phyloP scores from a whole-genome alignment of 768 basidiomycete species.

The Crepidotus variabilis region DNA sequence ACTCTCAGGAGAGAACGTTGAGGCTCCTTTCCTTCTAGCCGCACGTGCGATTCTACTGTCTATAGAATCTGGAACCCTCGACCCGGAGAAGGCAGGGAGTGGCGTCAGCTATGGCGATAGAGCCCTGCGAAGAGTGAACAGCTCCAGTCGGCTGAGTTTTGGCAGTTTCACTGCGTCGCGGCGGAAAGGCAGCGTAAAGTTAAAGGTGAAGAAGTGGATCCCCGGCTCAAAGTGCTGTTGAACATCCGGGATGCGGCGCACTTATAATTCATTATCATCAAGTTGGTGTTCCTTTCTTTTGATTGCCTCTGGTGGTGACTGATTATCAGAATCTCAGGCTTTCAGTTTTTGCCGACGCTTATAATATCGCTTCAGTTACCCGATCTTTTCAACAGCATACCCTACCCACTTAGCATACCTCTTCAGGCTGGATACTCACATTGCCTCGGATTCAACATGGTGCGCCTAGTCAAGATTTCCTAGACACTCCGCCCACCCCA shows the following conservation, averaged over 20 bases:
- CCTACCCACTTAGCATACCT: constrained; percentile 18
- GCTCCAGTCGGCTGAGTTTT: constrained; percentile 85
- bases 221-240: constrained; percentile 70
- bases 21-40: constrained; percentile 86
- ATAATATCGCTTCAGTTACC: constrained; percentile 1
- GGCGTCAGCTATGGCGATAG: constrained; percentile 97
- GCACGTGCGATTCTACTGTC: constrained; percentile 86
- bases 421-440: constrained; percentile 3
- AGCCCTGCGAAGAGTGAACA: constrained; percentile 85
- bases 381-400: constrained; percentile 10
- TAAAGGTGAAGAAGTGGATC: constrained; percentile 60
- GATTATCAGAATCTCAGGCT: background rate
- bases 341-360: background rate
- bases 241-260: constrained; percentile 10
- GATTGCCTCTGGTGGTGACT: constrained; percentile 7
- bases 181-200: constrained; percentile 53
- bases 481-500: no score
- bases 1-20: constrained; percentile 87
- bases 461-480: background rate
- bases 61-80: constrained; percentile 86
- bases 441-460: background rate
- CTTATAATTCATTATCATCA: constrained; percentile 2
- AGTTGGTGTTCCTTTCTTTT: background rate
- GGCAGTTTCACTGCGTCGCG: constrained; percentile 74
- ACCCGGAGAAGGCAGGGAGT: constrained; percentile 92